phyloP scores from a whole-genome alignment of 2,329 filamentous ascomycete species.

The Boeremia exigua region DNA sequence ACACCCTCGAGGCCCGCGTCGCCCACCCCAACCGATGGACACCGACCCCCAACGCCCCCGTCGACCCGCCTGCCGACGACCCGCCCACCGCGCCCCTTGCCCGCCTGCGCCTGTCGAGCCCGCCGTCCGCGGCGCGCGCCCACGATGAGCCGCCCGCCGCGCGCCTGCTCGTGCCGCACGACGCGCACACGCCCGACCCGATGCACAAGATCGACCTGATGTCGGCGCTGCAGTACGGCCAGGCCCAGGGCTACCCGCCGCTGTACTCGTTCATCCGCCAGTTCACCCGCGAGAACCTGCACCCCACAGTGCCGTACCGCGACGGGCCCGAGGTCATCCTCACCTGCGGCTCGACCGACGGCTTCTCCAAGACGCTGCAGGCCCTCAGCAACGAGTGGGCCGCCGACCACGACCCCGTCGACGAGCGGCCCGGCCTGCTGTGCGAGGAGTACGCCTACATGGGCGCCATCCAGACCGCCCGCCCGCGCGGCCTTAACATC shows the following conservation, averaged over 20 bases:
- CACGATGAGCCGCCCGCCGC: slow-evolving; percentile 34
- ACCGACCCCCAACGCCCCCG: slow-evolving; percentile 69
- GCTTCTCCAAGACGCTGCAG: slow-evolving; percentile 78
- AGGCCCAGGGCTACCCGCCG: slow-evolving; percentile 80
- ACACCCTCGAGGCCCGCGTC: slow-evolving; percentile 83
- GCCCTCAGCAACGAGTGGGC: slow-evolving; percentile 79
- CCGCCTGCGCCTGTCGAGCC: slow-evolving; percentile 47
- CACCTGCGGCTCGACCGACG: slow-evolving; percentile 84
- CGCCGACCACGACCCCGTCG: slow-evolving; percentile 68
- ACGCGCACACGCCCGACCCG: slow-evolving; percentile 63
- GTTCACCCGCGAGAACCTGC: slow-evolving; percentile 76
- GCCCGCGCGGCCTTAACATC: slow-evolving; percentile 73
- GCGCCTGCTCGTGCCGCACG: slow-evolving; percentile 76
- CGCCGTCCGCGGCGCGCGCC: slow-evolving; percentile 62
- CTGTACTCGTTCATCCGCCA: slow-evolving; percentile 78
- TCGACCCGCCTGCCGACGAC: slow-evolving; percentile 49
- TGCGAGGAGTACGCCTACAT: slow-evolving; percentile 83
- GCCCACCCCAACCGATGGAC: slow-evolving; percentile 77
- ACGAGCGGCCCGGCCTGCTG: slow-evolving; percentile 76
- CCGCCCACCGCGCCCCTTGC: slow-evolving; percentile 63
- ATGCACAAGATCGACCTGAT: slow-evolving; percentile 77
- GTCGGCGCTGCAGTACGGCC: slow-evolving; percentile 85
- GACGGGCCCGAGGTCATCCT: slow-evolving; percentile 78
- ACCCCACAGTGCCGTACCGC: slow-evolving; percentile 80
- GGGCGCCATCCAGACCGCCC: slow-evolving; percentile 72